These are phyloP conservation scores for Phytophthora sp. DNA, from an alignment of 352 stramenopile genomes.

Conservation along the genomic window DNA sequence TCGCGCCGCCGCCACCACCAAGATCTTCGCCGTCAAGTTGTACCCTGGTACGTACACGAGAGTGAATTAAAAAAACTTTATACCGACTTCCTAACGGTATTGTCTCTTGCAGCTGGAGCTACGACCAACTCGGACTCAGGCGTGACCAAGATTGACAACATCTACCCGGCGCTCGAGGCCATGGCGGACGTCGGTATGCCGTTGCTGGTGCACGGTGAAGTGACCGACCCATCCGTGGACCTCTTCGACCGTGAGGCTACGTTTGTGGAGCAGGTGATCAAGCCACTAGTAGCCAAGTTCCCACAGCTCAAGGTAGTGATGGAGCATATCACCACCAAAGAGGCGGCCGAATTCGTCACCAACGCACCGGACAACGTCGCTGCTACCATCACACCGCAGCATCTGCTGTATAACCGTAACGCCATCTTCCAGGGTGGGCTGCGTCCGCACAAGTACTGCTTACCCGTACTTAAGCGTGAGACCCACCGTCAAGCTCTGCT, in stretches of 20 bases:
- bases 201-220: constrained; percentile 97
- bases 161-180: constrained; percentile 85
- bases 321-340: constrained; percentile 99
- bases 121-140: constrained; percentile 99
- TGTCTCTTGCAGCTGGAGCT: constrained; percentile 78
- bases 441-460: constrained; percentile 99
- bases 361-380: constrained; percentile 91
- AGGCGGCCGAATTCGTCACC: constrained; percentile 96
- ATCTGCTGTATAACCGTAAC: constrained; percentile 99
- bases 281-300: constrained; percentile 93
- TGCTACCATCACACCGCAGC: constrained; percentile 99
- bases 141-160: constrained; percentile 96
- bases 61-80: neutral
- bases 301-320: constrained; percentile 98
- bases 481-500: constrained; percentile 92
- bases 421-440: constrained; percentile 94
- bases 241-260: constrained; percentile 98
- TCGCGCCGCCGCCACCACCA: constrained; percentile 85
- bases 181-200: constrained; percentile 91
- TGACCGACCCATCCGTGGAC: constrained; percentile 94
- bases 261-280: constrained; percentile 97
- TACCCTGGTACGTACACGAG: constrained; percentile 88
- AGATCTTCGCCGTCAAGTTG: constrained; percentile 97
- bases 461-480: constrained; percentile 99
- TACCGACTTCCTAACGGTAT: constrained; percentile 5